Conservation (phyloP, 148 eudicot species). For the Pharnaceum exiguum region DNA sequence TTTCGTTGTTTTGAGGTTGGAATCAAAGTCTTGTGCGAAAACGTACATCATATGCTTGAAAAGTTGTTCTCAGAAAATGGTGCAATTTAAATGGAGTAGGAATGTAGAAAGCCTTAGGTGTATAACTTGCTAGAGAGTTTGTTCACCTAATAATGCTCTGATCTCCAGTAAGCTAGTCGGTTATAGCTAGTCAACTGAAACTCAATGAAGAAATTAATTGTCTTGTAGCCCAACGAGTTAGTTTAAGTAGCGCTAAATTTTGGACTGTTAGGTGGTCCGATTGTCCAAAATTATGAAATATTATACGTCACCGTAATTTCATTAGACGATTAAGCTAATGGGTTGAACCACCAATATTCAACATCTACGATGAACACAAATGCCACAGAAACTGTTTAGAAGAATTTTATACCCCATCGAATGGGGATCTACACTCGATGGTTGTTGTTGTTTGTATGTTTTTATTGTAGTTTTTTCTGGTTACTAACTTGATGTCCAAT, state of each 20-base stretch:
- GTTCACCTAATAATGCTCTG: constrained; percentile 24
- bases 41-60: neutral
- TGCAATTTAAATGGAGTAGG: constrained; percentile 15
- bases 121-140: constrained; percentile 8
- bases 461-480: no score
- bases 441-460: no score
- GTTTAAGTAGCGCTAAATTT: constrained; percentile 8
- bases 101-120: constrained; percentile 1
- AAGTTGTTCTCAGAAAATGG: neutral
- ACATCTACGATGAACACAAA: no score
- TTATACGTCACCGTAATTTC: neutral
- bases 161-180: neutral
- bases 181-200: constrained; percentile 9
- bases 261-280: constrained; percentile 5
- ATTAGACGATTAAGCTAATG: neutral
- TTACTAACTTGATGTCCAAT: no score
- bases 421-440: no score
- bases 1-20: no score
- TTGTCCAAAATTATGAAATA: neutral
- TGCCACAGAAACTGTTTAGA: neutral
- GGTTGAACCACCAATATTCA: constrained; percentile 2
- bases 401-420: no score
- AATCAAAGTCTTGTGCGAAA: no score
- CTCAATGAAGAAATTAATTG: neutral
- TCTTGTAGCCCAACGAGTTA: neutral